Evolutionary conservation across 2,329 filamentous ascomycete genomes (phyloP).

Genomic region (Botryotinia convoluta): DNA sequence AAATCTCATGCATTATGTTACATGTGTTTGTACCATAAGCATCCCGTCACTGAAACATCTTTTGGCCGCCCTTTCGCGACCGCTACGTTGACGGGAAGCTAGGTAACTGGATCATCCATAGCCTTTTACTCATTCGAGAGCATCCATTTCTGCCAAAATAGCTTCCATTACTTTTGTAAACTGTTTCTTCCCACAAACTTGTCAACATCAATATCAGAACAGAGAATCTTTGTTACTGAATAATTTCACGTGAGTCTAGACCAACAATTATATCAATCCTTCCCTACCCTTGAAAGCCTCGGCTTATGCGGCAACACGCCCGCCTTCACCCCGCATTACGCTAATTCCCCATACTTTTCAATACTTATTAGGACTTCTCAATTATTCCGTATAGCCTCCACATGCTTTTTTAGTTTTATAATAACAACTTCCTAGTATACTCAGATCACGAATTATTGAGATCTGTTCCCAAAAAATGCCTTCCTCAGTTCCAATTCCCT

Average conservation of each 20-base stretch:
- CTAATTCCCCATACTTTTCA: neutral
- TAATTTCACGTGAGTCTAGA: neutral
- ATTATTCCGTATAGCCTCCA: neutral
- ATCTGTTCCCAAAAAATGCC: neutral
- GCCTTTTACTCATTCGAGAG: no score
- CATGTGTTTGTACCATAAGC: neutral
- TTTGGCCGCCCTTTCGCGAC: neutral
- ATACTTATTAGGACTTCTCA: neutral
- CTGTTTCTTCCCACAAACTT: no score
- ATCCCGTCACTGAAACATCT: neutral
- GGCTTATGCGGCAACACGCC: neutral
- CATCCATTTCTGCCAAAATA: neutral
- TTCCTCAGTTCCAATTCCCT: constrained; percentile 50
- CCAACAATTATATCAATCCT: neutral
- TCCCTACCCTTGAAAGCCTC: neutral
- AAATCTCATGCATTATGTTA: neutral
- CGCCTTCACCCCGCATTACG: neutral
- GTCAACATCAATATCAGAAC: neutral
- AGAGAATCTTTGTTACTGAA: neutral
- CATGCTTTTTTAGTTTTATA: neutral
- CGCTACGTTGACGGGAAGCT: neutral
- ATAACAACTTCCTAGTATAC: neutral
- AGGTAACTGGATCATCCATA: neutral
- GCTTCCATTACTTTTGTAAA: no score
- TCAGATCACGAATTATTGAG: no score